These are phyloP conservation scores for Penicillium expansum DNA, from an alignment of 2,329 filamentous ascomycete genomes.

Conservation along the genomic window DNA sequence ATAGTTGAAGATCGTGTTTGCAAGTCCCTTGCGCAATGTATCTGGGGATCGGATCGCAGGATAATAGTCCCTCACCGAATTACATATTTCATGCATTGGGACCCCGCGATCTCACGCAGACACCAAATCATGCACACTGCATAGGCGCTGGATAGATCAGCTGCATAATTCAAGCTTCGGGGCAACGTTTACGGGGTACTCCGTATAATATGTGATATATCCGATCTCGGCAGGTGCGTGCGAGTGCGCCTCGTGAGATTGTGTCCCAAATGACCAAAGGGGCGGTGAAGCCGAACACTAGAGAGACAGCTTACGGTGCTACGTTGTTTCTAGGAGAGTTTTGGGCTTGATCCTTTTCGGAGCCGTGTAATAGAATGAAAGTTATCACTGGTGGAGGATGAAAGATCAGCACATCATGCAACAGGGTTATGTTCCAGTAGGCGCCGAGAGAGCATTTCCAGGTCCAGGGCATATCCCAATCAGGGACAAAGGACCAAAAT, in stretches of 20 bases:
- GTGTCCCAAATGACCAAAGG: neutral
- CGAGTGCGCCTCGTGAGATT: slow-evolving; percentile 12
- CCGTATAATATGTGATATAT: slow-evolving; percentile 9
- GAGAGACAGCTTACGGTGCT: neutral
- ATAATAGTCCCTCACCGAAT: slow-evolving; percentile 12
- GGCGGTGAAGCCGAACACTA: slow-evolving; percentile 12
- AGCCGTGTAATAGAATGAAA: neutral
- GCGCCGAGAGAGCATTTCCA: slow-evolving; percentile 1
- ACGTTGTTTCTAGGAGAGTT: slow-evolving; percentile 6
- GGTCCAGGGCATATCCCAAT: neutral
- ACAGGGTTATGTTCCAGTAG: slow-evolving; percentile 10
- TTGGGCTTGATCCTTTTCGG: neutral
- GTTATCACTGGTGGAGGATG: slow-evolving; percentile 5
- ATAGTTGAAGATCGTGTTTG: slow-evolving; percentile 15
- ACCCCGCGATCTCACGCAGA: slow-evolving; percentile 2
- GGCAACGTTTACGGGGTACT: slow-evolving; percentile 3
- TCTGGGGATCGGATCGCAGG: slow-evolving; percentile 14
- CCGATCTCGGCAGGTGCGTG: slow-evolving; percentile 1
- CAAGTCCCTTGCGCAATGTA: slow-evolving; percentile 20
- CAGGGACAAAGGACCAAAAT: neutral
- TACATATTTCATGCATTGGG: slow-evolving; percentile 2
- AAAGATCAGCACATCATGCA: slow-evolving; percentile 3
- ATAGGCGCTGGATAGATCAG: slow-evolving; percentile 13
- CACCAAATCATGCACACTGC: slow-evolving; percentile 1
- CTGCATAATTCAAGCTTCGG: slow-evolving; percentile 18